Evolutionary conservation across 805 yeast genomes (phyloP), one percentile per base, ranked within the genome.

Genomic region (Candida lessepsii): DNA sequence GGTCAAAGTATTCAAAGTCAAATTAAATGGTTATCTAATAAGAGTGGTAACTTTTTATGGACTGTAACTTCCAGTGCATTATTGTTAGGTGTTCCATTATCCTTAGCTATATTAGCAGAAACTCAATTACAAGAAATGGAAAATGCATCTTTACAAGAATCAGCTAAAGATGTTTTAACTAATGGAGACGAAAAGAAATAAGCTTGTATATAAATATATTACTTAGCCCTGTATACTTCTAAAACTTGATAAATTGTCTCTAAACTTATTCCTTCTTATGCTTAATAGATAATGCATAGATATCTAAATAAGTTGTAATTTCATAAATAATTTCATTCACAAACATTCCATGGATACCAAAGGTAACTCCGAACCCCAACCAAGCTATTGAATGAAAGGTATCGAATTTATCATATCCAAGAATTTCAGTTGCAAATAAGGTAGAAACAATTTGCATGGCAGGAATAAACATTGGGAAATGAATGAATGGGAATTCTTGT

Each of bases 41-140:
- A 79, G 50, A 72, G 86, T 45, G 96, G 96, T 46, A 75, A 76
- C 52, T 70, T 85, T 28, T 73, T 90, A 51, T 93, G 98, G 98
- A 76, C 84, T 46, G 49, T 87, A 42, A 81, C 96, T 9, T 82
- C 98, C 9, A 78, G 93, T 29, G 81, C 86, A 29, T 70, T 93
- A 54, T 76, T 93, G 47, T 71, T 93, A 54, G 97, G 96, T 61
- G 95, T 89, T 34, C 99, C 99, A 49, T 75, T 87, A 53, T 82
- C 96, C 7, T 73, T 93, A 54, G 83, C 96, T 39, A 86, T 93
- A 53, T 74, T 93, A 55, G 81, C 89, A 45, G 97, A 91, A 71
- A 95, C 89, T 61, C 97, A 91, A 71, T 77, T 90, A 62, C 80
- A 83, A 60, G 97, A 90, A 70, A 77, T 87, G 83, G 97, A 90